Evolutionary conservation across 2,329 filamentous ascomycete species (phyloP).

Genomic region (Cladosporium sp.): DNA sequence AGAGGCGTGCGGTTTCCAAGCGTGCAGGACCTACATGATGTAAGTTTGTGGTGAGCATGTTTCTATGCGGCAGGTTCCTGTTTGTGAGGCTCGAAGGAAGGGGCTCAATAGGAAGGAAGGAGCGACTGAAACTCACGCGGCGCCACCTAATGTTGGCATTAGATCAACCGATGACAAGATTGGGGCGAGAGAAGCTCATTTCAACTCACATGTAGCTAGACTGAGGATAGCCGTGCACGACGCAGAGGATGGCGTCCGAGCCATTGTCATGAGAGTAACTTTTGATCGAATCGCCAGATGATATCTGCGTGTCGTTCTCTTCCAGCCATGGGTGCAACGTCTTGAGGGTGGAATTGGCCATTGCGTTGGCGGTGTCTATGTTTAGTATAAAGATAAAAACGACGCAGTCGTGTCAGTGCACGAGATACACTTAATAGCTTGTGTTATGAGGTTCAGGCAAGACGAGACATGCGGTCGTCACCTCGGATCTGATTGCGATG

Average conservation of each 20-base stretch:
- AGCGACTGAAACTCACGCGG: conserved; percentile 21
- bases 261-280: conserved; percentile 37
- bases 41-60: conserved; percentile 6
- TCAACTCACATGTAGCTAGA: conserved; percentile 36
- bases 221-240: conserved; percentile 52
- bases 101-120: neutral
- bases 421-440: neutral
- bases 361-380: conserved; percentile 12
- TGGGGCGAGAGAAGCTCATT: neutral
- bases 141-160: conserved; percentile 27
- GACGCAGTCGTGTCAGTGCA: neutral
- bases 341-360: conserved; percentile 31
- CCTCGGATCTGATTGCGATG: neutral
- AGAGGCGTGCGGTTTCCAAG: conserved; percentile 42
- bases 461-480: neutral
- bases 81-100: neutral
- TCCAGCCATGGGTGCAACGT: conserved; percentile 33
- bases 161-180: neutral
- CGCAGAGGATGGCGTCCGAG: conserved; percentile 40
- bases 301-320: conserved; percentile 28
- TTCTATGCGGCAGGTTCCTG: neutral
- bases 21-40: conserved; percentile 39
- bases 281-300: conserved; percentile 27
- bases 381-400: neutral
- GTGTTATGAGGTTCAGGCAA: neutral